Evolutionary conservation across 305 asterid genomes (phyloP).

Genomic region (Solanum hybrid): DNA sequence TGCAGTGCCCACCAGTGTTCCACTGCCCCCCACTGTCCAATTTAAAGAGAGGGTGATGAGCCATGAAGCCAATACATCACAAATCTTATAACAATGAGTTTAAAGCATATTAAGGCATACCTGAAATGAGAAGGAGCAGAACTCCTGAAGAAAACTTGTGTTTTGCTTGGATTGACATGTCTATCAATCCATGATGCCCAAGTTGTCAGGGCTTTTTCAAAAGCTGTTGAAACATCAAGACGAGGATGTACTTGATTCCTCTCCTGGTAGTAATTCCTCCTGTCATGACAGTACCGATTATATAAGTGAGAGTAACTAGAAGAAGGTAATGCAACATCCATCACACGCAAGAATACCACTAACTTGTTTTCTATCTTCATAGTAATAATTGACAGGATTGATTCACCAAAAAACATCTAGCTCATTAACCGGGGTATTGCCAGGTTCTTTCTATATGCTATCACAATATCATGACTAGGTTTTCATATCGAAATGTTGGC

Average conservation of each 20-base stretch:
- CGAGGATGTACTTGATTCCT: slow-evolving; percentile 55
- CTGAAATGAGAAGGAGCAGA: slow-evolving; percentile 97
- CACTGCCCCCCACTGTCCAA: slow-evolving; percentile 69
- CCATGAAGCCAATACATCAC: background rate
- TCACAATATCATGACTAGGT: background rate
- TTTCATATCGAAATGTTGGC: background rate
- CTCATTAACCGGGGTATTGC: background rate
- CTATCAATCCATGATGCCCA: slow-evolving; percentile 90
- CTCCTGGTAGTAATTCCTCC: slow-evolving; percentile 86
- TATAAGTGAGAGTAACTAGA: background rate
- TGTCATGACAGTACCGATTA: slow-evolving; percentile 12
- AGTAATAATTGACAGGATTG: background rate
- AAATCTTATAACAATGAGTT: background rate
- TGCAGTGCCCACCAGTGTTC: slow-evolving; percentile 89
- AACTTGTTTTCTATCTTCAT: background rate
- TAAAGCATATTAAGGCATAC: slow-evolving; percentile 20
- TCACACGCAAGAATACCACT: background rate
- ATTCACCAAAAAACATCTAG: background rate
- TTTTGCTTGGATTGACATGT: slow-evolving; percentile 50
- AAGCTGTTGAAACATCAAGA: slow-evolving; percentile 64
- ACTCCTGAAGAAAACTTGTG: slow-evolving; percentile 76
- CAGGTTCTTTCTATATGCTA: background rate
- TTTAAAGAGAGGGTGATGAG: background rate
- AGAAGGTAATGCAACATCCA: background rate
- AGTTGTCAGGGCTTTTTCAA: slow-evolving; percentile 50